phyloP scores from a whole-genome alignment of 176 grass and related monocot genomes.

The Microstegium vimineum region DNA sequence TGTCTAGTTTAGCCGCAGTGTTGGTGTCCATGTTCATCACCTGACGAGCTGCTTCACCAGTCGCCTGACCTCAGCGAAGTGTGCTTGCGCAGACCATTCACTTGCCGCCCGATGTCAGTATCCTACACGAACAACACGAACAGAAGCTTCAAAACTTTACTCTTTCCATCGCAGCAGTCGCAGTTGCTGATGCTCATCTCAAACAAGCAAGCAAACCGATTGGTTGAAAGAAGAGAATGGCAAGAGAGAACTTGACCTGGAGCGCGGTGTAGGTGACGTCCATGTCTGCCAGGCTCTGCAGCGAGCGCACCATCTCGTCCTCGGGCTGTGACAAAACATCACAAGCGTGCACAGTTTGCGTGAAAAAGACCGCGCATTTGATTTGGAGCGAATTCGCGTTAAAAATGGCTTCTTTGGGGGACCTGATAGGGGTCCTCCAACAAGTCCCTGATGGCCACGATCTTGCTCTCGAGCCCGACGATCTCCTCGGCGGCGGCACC shows the following conservation, averaged over 20 bases:
- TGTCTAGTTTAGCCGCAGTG: background rate
- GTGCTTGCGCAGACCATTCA: conserved; percentile 59
- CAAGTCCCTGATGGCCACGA: conserved; percentile 52
- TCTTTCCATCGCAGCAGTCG: no score
- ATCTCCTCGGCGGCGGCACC: background rate
- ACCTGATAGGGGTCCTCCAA: conserved; percentile 68
- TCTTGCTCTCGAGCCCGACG: conserved; percentile 29
- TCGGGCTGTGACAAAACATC: conserved; percentile 46
- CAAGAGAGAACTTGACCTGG: conserved; percentile 15
- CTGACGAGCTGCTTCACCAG: conserved; percentile 64
- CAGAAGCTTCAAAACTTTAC: no score
- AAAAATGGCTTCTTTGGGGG: conserved; percentile 16
- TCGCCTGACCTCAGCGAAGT: conserved; percentile 44
- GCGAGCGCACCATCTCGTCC: conserved; percentile 45
- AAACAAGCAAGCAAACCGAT: background rate
- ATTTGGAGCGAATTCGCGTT: background rate
- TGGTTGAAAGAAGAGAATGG: background rate
- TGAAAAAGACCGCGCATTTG: conserved; percentile 1
- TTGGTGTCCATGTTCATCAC: conserved; percentile 26
- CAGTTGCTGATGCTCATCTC: background rate
- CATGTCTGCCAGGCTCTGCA: conserved; percentile 59
- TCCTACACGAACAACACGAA: conserved; percentile 24
- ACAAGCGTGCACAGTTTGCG: background rate
- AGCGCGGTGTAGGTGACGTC: conserved; percentile 63
- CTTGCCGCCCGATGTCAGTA: conserved; percentile 62